Evolutionary conservation across 371 early-diverging fungal species (phyloP).

Genomic region (Saksenaea oblongispora): DNA sequence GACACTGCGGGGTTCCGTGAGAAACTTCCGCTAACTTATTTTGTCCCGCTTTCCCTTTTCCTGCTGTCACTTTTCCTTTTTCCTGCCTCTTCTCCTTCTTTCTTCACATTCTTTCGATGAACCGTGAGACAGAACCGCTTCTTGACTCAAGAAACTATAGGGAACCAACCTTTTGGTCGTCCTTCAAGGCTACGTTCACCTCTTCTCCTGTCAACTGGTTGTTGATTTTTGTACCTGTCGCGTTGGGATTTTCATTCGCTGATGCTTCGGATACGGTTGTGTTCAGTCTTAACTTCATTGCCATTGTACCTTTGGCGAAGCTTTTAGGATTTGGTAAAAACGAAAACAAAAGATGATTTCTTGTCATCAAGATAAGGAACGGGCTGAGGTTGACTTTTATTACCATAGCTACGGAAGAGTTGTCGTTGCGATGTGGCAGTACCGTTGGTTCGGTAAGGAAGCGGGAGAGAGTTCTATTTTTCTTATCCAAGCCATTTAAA

Average conservation of each 20-base stretch:
- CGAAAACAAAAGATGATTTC: conserved; percentile 2
- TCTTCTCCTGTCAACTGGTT: conserved; percentile 68
- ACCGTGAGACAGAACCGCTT: conserved; percentile 1
- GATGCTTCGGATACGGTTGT: conserved; percentile 61
- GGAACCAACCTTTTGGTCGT: conserved; percentile 30
- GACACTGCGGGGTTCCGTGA: conserved; percentile 1
- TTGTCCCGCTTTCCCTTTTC: background rate
- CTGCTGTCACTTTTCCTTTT: background rate
- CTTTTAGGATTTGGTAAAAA: conserved; percentile 50
- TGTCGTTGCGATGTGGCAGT: conserved; percentile 45
- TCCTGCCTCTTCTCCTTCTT: background rate
- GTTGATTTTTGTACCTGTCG: conserved; percentile 78
- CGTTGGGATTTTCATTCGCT: conserved; percentile 59
- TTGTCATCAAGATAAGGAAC: background rate
- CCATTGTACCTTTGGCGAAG: conserved; percentile 91
- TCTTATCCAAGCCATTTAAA: background rate
- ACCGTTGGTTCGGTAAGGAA: conserved; percentile 26
- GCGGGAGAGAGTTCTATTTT: background rate
- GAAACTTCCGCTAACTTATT: conserved; percentile 3
- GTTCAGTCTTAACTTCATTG: conserved; percentile 87
- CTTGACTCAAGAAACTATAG: background rate
- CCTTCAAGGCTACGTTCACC: conserved; percentile 27
- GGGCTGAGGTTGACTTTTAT: background rate
- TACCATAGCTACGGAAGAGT: conserved; percentile 47
- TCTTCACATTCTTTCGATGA: background rate